These are phyloP conservation scores for Crithidia expoeki DNA, from an alignment of 208 protist genomes.

Conservation along the genomic window DNA sequence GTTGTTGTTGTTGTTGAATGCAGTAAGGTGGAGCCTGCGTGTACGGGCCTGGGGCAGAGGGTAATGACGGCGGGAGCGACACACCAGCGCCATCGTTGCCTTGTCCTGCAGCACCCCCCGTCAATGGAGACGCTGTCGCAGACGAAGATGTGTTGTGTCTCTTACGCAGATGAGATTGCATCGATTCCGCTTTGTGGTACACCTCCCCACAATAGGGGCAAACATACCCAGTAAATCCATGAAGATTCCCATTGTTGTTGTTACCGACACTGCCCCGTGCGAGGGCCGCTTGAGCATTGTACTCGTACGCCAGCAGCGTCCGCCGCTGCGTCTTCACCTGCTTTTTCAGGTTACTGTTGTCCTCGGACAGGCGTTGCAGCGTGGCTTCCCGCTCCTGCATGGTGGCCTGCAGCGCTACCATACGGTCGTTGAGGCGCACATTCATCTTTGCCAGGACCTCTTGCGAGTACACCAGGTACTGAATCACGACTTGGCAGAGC, in stretches of 20 bases:
- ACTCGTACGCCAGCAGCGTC: slow-evolving; percentile 87
- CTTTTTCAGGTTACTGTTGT: slow-evolving; percentile 71
- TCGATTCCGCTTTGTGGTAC: slow-evolving; percentile 87
- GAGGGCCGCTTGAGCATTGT: slow-evolving; percentile 47
- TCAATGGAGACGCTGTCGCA: not conserved
- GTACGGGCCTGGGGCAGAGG: not conserved
- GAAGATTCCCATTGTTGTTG: not conserved
- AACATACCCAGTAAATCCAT: slow-evolving; percentile 13
- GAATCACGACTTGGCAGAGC: slow-evolving; percentile 83
- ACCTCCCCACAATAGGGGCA: slow-evolving; percentile 79
- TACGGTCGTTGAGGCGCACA: slow-evolving; percentile 61
- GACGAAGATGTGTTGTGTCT: slow-evolving; percentile 42
- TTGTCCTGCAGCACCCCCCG: not conserved
- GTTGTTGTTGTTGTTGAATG: not conserved
- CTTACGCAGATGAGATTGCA: slow-evolving; percentile 91
- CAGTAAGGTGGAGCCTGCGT: not conserved
- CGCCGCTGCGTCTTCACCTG: slow-evolving; percentile 86
- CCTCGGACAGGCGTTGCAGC: slow-evolving; percentile 52
- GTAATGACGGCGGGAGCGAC: too few relatives aligned
- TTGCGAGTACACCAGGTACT: slow-evolving; percentile 92
- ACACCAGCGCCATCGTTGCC: not conserved
- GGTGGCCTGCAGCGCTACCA: slow-evolving; percentile 52
- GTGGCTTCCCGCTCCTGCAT: slow-evolving; percentile 37
- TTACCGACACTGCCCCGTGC: slow-evolving; percentile 10
- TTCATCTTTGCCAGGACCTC: slow-evolving; percentile 87